A percentile compares a stretch with the other conserved stretches of the same genome.
phyloP scores from a whole-genome alignment of 2,329 filamentous ascomycete genomes.

The Colletotrichum paranaense region DNA sequence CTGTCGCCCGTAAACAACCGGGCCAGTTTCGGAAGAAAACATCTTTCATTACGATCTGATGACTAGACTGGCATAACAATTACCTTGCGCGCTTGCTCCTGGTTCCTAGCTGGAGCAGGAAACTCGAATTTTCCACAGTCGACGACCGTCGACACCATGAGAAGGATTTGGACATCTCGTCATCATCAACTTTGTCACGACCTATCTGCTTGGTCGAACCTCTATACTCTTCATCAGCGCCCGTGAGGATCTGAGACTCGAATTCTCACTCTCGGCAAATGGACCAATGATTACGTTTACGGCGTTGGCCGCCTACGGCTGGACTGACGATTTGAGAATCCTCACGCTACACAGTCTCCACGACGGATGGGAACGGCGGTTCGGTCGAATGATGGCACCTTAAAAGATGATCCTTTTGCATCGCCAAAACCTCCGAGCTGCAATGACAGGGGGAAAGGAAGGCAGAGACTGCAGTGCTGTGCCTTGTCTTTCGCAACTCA shows the following conservation, averaged over 20 bases:
- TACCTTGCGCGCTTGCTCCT: not conserved
- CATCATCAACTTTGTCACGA: too few species aligned
- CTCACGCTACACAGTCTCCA: constrained; percentile 10
- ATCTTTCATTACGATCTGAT: not conserved
- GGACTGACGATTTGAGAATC: not conserved
- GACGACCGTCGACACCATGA: too few species aligned
- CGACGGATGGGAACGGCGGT: constrained; percentile 11
- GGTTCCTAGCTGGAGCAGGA: not conserved
- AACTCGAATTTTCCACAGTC: not conserved
- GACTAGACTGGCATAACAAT: not conserved
- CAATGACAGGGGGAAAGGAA: constrained; percentile 19
- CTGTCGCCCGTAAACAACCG: not conserved
- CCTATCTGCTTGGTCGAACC: not conserved
- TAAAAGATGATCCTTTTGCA: constrained; percentile 19
- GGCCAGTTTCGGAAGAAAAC: not conserved
- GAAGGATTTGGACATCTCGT: not conserved
- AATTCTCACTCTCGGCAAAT: not conserved
- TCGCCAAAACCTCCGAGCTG: constrained; percentile 24
- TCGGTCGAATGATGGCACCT: constrained; percentile 17
- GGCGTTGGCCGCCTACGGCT: not conserved
- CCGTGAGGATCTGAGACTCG: not conserved
- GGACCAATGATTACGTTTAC: constrained; percentile 4
- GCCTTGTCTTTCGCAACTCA: constrained; percentile 9
- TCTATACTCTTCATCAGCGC: not conserved
- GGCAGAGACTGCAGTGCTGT: constrained; percentile 5